Conservation (phyloP, 495 filamentous ascomycete genomes). For the Letharia columbiana region DNA sequence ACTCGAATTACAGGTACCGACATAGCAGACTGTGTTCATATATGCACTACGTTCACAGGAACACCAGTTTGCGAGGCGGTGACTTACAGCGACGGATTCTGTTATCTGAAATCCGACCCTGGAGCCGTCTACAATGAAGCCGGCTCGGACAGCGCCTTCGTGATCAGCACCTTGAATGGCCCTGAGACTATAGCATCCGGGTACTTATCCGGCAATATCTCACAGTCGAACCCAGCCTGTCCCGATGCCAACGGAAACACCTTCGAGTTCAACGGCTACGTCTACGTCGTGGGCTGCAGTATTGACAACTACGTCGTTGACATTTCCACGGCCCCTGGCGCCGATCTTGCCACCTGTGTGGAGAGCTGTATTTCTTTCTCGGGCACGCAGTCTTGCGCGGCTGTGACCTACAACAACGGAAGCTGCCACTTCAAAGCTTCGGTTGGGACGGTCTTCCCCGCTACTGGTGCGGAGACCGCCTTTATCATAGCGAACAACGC, state of each 20-base stretch:
- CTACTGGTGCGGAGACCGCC: neutral
- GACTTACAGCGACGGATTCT: neutral
- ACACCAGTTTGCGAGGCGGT: neutral
- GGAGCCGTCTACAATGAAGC: neutral
- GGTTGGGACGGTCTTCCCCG: neutral
- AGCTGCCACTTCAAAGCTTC: neutral
- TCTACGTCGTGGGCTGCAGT: neutral
- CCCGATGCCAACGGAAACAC: neutral
- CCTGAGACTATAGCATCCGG: neutral
- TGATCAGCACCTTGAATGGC: neutral
- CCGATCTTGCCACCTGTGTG: slow-evolving; percentile 4
- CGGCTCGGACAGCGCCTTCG: slow-evolving; percentile 1
- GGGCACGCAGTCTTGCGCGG: neutral
- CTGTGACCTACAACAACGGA: neutral
- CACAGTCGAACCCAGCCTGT: neutral
- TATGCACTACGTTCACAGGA: neutral
- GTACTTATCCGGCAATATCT: neutral
- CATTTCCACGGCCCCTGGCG: neutral
- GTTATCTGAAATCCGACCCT: neutral
- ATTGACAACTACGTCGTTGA: neutral
- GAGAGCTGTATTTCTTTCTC: neutral
- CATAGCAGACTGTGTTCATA: neutral
- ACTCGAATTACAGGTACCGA: neutral
- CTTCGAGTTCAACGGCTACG: neutral
- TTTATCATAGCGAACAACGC: neutral